phyloP scores from a whole-genome alignment of 257 asterid genomes.

The Solanum clarkiae region DNA sequence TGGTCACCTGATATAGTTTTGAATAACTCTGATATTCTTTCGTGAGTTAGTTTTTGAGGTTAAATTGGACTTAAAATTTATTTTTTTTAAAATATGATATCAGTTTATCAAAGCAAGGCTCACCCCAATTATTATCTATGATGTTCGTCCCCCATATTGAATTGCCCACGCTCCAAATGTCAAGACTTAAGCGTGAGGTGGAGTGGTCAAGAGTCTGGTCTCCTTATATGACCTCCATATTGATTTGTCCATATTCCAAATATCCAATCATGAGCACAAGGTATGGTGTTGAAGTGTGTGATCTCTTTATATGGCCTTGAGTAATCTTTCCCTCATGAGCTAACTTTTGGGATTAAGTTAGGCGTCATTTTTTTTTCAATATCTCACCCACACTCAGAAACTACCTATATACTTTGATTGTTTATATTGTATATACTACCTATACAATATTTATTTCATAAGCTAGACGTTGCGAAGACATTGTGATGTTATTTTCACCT shows the following conservation, averaged over 20 bases:
- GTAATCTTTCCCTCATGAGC: background rate
- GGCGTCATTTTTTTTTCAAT: fast-evolving
- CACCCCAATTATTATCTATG: background rate
- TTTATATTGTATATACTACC: background rate
- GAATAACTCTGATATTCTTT: background rate
- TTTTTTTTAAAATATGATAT: background rate
- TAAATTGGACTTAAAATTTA: background rate
- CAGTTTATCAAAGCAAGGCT: background rate
- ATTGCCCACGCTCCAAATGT: background rate
- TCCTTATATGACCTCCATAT: background rate
- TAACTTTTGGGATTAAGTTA: background rate
- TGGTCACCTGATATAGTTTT: background rate
- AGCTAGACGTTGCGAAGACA: background rate
- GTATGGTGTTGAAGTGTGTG: background rate
- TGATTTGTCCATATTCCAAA: background rate
- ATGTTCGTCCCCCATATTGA: background rate
- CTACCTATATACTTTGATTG: background rate
- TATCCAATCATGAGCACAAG: background rate
- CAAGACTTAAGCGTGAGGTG: background rate
- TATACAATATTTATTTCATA: no score
- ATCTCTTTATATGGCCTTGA: background rate
- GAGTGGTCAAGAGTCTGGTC: background rate
- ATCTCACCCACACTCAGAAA: background rate
- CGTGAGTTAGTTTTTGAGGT: background rate
- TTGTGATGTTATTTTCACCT: background rate